Percentiles rank a stretch among this genome's conserved stretches.
These are phyloP conservation scores for Backusella westeae DNA, from an alignment of 192 early-diverging fungal genomes.

Conservation along the genomic window DNA sequence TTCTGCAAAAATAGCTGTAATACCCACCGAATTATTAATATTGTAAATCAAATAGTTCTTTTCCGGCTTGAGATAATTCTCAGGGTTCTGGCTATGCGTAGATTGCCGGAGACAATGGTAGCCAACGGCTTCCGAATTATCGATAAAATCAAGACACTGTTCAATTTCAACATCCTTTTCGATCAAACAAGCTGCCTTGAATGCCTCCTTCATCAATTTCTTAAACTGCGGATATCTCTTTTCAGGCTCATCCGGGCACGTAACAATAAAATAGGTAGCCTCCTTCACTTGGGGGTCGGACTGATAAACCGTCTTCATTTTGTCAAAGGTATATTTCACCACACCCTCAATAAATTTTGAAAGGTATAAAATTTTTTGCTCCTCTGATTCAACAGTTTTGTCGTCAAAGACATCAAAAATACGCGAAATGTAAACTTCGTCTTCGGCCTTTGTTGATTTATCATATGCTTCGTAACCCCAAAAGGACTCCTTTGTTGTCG, in stretches of 20 bases:
- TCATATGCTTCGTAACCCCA: neutral
- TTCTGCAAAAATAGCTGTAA: neutral
- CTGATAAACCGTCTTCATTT: neutral
- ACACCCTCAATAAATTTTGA: neutral
- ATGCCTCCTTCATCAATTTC: neutral
- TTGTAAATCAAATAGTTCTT: slow-evolving; percentile 1
- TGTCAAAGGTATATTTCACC: neutral
- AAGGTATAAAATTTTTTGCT: neutral
- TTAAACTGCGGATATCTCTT: neutral
- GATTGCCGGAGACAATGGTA: neutral
- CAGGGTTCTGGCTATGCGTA: neutral
- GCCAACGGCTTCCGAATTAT: neutral
- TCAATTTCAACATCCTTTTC: neutral
- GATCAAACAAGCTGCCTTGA: neutral
- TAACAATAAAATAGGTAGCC: neutral
- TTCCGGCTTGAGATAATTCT: neutral
- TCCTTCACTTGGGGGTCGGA: neutral
- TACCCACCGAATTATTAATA: neutral
- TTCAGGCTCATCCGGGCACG: neutral
- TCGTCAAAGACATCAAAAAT: neutral
- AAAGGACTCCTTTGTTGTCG: neutral
- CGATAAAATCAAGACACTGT: neutral
- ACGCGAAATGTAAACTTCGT: neutral
- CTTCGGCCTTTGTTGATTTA: neutral
- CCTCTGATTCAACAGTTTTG: neutral